phyloP scores from a whole-genome alignment of 2,329 filamentous ascomycete species.

The Cladosporium sphaerospermum region DNA sequence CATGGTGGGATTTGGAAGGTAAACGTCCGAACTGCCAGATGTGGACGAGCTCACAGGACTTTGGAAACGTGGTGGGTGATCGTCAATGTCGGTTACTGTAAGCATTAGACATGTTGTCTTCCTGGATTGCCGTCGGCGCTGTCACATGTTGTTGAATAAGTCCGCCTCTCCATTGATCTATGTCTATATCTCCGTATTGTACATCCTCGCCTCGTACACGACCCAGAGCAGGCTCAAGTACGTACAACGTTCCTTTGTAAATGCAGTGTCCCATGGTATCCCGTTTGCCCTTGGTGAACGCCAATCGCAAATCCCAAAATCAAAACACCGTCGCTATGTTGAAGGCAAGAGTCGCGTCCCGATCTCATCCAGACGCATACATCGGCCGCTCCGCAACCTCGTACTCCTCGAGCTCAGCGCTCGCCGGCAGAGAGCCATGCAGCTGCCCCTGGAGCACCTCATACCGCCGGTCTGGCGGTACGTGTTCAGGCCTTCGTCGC shows the following conservation, averaged over 20 bases:
- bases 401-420: slow-evolving; percentile 15
- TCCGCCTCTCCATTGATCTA: no score
- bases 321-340: slow-evolving; percentile 20
- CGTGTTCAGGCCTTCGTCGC: neutral
- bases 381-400: slow-evolving; percentile 18
- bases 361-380: slow-evolving; percentile 10
- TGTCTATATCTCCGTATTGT: neutral
- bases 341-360: neutral
- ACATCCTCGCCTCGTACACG: neutral
- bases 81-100: no score
- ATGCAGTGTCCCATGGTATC: neutral
- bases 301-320: neutral
- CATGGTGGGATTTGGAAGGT: no score
- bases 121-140: no score
- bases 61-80: no score
- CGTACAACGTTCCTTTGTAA: neutral
- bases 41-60: no score
- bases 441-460: slow-evolving; percentile 15
- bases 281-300: neutral
- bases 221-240: neutral
- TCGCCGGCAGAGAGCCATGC: slow-evolving; percentile 7
- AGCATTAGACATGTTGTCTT: no score
- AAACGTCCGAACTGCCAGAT: no score
- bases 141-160: no score
- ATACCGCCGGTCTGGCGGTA: neutral